A percentile compares a stretch with the other conserved stretches of the same genome.
Evolutionary conservation across 2,329 filamentous ascomycete species (phyloP).

Genomic region (Helotiales sp.): DNA sequence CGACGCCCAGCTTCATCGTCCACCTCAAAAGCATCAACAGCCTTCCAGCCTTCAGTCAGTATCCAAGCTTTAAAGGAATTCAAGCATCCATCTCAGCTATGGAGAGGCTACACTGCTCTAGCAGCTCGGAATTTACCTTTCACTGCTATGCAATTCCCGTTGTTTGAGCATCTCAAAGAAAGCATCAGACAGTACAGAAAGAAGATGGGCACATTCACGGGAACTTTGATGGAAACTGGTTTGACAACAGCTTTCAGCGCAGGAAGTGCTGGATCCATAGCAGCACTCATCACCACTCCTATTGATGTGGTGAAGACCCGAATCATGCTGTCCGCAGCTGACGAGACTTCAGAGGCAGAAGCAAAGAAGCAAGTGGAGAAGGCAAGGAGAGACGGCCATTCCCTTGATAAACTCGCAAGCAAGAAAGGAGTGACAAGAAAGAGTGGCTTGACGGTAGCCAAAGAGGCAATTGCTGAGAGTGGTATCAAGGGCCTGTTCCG

Average conservation of each 20-base stretch:
- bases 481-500: slow-evolving; percentile 76
- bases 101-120: slow-evolving; percentile 76
- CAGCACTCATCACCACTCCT: slow-evolving; percentile 82
- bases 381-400: slow-evolving; percentile 30
- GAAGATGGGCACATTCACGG: slow-evolving; percentile 26
- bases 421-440: slow-evolving; percentile 37
- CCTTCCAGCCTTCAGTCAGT: slow-evolving; percentile 50
- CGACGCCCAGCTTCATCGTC: slow-evolving; percentile 34
- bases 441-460: slow-evolving; percentile 59
- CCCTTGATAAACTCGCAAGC: slow-evolving; percentile 22
- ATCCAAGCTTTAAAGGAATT: slow-evolving; percentile 58
- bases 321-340: slow-evolving; percentile 71
- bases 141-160: slow-evolving; percentile 84
- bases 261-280: slow-evolving; percentile 69
- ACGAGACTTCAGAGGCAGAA: slow-evolving; percentile 32
- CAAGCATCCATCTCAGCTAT: slow-evolving; percentile 55
- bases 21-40: slow-evolving; percentile 39
- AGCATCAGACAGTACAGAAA: slow-evolving; percentile 49
- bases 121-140: slow-evolving; percentile 83
- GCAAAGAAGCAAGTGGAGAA: slow-evolving; percentile 27
- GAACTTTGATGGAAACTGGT: slow-evolving; percentile 62
- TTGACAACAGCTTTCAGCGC: slow-evolving; percentile 73
- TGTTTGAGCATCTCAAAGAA: slow-evolving; percentile 72
- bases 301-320: slow-evolving; percentile 88
- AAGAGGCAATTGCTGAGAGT: slow-evolving; percentile 63